Evolutionary conservation across 1,284 basidiomycete species (phyloP).

Genomic region (Fistulinella cinereoalba): DNA sequence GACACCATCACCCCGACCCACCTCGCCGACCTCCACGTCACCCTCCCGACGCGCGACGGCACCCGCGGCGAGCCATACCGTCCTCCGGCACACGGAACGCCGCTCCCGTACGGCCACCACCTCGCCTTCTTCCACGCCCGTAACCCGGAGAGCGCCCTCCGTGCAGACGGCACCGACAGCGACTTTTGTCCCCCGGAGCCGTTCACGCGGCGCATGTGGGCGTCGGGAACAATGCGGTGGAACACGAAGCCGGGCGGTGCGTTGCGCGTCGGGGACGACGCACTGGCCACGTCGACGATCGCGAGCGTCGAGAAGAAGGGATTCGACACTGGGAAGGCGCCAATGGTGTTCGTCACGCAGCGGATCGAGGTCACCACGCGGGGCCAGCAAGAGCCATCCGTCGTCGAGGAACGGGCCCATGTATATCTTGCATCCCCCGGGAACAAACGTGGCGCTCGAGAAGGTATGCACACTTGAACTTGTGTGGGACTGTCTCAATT

Average conservation of each 20-base stretch:
- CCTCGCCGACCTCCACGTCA: conserved; percentile 60
- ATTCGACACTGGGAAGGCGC: conserved; percentile 44
- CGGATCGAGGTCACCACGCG: conserved; percentile 47
- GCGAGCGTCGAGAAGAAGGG: conserved; percentile 64
- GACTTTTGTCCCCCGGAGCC: conserved; percentile 72
- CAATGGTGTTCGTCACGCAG: conserved; percentile 81
- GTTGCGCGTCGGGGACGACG: conserved; percentile 55
- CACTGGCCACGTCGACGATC: conserved; percentile 51
- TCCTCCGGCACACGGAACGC: conserved; percentile 41
- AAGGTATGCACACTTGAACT: conserved; percentile 38
- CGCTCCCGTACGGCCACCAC: conserved; percentile 64
- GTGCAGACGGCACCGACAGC: conserved; percentile 69
- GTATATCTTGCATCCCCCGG: conserved; percentile 59
- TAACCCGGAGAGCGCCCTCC: conserved; percentile 54
- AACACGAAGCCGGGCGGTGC: conserved; percentile 37
- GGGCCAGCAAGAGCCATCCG: conserved; percentile 42
- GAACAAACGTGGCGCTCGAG: conserved; percentile 35
- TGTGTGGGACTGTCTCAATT: neutral
- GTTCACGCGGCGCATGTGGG: conserved; percentile 83
- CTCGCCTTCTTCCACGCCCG: conserved; percentile 74
- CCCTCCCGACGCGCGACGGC: conserved; percentile 69
- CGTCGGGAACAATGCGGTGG: conserved; percentile 71
- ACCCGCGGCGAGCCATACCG: conserved; percentile 29
- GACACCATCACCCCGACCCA: conserved; percentile 52
- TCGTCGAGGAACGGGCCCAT: conserved; percentile 71